Base-by-base conservation (phyloP, 164 flowering plant genomes). In the Warburgia ugandensis region DNA sequence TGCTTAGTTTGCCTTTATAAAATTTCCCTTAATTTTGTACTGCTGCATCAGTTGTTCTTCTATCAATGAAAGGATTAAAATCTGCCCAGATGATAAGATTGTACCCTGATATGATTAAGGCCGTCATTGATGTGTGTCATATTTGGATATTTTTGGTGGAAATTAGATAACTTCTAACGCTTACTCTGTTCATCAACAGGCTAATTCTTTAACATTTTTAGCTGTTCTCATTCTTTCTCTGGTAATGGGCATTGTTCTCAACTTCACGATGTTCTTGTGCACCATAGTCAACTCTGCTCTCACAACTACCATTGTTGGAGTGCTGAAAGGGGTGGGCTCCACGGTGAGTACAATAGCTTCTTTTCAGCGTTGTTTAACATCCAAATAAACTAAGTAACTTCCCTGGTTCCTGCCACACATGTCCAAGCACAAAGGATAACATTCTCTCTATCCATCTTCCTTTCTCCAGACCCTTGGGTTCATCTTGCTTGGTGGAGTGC, bases 271-370 rank as follows among this genome's bases (percentile, higher is more conserved):
- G 99, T 94, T 94, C 74, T 67, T 80, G 58, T 94, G 99, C 59
- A 94, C 99, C 36, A 77, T 89, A 9, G 97, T 94, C 56, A 94
- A 94, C 65, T 94, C 99, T 21, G 99, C 99, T 60, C 82, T 92
- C 21, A 92, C 99, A 27, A 92, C 99, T 14, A 92, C 99, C 52
- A 89, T 92, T 36, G 97, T 92, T 48, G 99, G 99, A 59, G 99
- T 92, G 53, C 95, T 92, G 50, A 92, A 92, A 66, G 99, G 99
- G 5, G 99, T 92, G n/a, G 99, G 80, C 1, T 92, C 99, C 49
- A 89, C 96, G 55, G 99, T 92, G 67, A 30, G 85, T 66, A 50
- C 27, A 27, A 1, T 37, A 12, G 28, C 4, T 26, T 27, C 7
- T 11, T 17, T 20, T 45, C 20, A 39, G 16, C 7, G 5, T 39